Evolutionary conservation across 495 filamentous ascomycete genomes (phyloP), one percentile per base, ranked within the genome.

Genomic region (Penicillium desertorum): DNA sequence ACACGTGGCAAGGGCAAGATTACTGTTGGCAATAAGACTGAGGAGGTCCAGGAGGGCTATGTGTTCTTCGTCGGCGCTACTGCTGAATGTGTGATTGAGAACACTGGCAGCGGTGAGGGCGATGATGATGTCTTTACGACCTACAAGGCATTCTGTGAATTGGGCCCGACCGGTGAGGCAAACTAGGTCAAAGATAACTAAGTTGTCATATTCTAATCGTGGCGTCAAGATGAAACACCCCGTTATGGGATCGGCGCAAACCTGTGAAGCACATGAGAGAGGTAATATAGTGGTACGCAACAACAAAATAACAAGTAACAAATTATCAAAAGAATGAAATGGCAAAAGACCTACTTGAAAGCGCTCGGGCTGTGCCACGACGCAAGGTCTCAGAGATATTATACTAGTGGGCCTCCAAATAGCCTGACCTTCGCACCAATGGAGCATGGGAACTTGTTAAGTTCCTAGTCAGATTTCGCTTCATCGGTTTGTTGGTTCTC

Each of bases 141-240:
- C 0, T 99, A 93, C 77, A 96, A 92, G 76, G 95, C 95, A 2
- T 99, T 96, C 67, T 96, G 91, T 65, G 92, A 97, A 75, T 72
- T 96, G 60, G 80, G 83, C 25, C n/a, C 37, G 9, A 7, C 37
- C 17, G 84, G 77, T 47, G 79, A 79, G 70, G 76, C 79, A 61
- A 70, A 72, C 59, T 65, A 69, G 62, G 68, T 69, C 52, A 76
- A 78, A 61, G 75, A 72, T 34, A 55, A 72, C 47, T 74, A 62
- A 58, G 17, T 16, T 55, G 57, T 55, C 51, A 11, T 54, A 34
- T 62, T 64, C 65, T 68, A 66, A 68, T 64, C 16, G 37, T 44
- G 43, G 43, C 14, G 30, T 55, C 43, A 46, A 60, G 45, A 43
- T 65, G 41, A 42, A 64, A 45, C 53, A 57, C 56, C 27, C 36